A percentile compares a stretch with the other conserved stretches of the same genome.
Evolutionary conservation across 1,284 basidiomycete genomes (phyloP).

Genomic region (Puccinia horiana): DNA sequence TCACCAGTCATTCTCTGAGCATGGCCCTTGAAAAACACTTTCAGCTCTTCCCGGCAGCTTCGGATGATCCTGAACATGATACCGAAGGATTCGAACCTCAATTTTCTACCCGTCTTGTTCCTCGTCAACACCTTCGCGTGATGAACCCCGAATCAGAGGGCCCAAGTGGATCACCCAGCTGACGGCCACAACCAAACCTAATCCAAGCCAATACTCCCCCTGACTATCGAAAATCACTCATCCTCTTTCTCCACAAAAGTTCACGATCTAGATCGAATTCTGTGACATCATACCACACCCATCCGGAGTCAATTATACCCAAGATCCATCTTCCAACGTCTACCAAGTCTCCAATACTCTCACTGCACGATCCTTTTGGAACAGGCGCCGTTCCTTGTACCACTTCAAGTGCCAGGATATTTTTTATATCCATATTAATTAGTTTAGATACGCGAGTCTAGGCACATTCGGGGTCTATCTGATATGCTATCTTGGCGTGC

Average conservation of each 20-base stretch:
- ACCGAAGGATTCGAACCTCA: slow-evolving; percentile 48
- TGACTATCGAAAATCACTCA: neutral
- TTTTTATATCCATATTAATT: neutral
- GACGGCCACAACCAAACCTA: neutral
- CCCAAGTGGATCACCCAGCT: slow-evolving; percentile 28
- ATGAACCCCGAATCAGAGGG: slow-evolving; percentile 43
- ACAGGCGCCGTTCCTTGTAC: neutral
- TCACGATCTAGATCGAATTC: neutral
- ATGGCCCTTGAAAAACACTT: slow-evolving; percentile 40
- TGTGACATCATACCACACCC: neutral
- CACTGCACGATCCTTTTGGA: neutral
- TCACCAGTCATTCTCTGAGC: slow-evolving; percentile 8
- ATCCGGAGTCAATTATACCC: neutral
- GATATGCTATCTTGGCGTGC: neutral
- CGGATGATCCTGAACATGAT: slow-evolving; percentile 42
- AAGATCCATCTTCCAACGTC: neutral
- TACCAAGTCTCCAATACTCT: neutral
- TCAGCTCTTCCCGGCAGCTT: slow-evolving; percentile 25
- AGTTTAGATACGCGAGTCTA: neutral
- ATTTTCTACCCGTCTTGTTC: slow-evolving; percentile 38
- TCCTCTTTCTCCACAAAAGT: neutral
- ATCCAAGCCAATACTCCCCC: neutral
- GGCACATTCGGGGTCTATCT: neutral
- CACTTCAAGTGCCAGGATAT: neutral
- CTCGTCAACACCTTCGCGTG: slow-evolving; percentile 35